Evolutionary conservation across 805 yeast genomes (phyloP).

Genomic region (Kluyveromyces nonfermentans): DNA sequence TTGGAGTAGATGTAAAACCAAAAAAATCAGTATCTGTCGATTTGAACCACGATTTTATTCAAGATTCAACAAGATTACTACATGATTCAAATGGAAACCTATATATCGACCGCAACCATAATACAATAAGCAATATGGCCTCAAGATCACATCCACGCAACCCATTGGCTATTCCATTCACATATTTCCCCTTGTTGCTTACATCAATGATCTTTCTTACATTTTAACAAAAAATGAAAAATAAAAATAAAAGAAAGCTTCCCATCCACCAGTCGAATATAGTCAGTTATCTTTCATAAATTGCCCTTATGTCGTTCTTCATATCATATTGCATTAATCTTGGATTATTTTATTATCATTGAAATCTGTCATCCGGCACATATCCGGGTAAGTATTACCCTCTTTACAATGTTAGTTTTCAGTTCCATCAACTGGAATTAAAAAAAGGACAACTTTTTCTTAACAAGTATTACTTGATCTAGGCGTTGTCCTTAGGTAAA

Average conservation of each 20-base stretch:
- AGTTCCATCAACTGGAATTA: not conserved
- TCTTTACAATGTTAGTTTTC: not conserved
- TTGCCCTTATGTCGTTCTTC: too few relatives aligned
- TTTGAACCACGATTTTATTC: not conserved
- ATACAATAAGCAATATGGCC: not conserved
- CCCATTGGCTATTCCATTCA: not conserved
- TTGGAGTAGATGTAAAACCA: not conserved
- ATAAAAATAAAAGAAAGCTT: too few relatives aligned
- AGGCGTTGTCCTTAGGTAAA: not conserved
- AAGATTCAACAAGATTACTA: not conserved
- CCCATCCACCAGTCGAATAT: too few relatives aligned
- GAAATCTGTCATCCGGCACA: not conserved
- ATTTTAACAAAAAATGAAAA: too few relatives aligned
- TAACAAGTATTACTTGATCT: conserved; percentile 3
- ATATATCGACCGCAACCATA: not conserved
- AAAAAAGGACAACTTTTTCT: conserved; percentile 4
- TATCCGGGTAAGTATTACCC: conserved; percentile 3
- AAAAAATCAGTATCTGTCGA: not conserved
- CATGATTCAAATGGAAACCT: not conserved
- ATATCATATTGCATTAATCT: too few relatives aligned
- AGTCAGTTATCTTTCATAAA: too few relatives aligned
- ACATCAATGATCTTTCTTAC: not conserved
- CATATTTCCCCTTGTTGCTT: not conserved
- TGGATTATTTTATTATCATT: too few relatives aligned
- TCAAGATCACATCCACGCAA: not conserved